Base-by-base conservation (phyloP, 2,329 filamentous ascomycete species). In the Aspergillus fructus region DNA sequence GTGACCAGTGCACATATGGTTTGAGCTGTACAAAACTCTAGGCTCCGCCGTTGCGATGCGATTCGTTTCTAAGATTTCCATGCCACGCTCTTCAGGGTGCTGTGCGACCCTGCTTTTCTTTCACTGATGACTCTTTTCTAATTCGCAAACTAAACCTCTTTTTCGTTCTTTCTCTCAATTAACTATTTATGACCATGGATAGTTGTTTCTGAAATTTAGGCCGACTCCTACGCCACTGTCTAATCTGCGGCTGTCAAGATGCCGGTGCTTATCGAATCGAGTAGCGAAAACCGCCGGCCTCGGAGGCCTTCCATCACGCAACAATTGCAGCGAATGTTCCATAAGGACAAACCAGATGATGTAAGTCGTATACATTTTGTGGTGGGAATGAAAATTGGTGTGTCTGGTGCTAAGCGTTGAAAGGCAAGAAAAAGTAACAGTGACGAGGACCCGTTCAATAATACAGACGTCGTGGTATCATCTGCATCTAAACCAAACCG, bases 251-350 rank as follows among this genome's bases (percentile, higher is more conserved):
- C 24, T 43, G 13, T 52, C 51, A 49, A 45, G 41, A 62, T 62
- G 60, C 50, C 50, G 46, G 51, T 50, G 27, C 56, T 50, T 17
- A 51, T 53, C 41, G 56, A 58, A 19, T 42, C 56, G 13, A 49
- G 30, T 34, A 48, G n/a, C 17, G 59, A 58, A 19, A 53, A 27
- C 12, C 52, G 24, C 49, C 62, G 60, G 41, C 56, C 58, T 43
- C 62, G 62, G 24, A 60, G 65, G 49, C 53, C 58, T n/a, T 68
- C 65, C 9, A 56, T 68, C 47, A 61, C 66, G 15, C 55, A 61
- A 37, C 63, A 64, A 12, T 34, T 68, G 19, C 65, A 67, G 27
- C 64, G 66, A 23, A 58, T 66, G 37, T 56, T 67, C 9, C 60
- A 59, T 55, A 23, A 58, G 17, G 62, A 65, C 24, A 65, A 56